phyloP scores from a whole-genome alignment of 2,329 filamentous ascomycete genomes.

The Davidsoniella virescens region DNA sequence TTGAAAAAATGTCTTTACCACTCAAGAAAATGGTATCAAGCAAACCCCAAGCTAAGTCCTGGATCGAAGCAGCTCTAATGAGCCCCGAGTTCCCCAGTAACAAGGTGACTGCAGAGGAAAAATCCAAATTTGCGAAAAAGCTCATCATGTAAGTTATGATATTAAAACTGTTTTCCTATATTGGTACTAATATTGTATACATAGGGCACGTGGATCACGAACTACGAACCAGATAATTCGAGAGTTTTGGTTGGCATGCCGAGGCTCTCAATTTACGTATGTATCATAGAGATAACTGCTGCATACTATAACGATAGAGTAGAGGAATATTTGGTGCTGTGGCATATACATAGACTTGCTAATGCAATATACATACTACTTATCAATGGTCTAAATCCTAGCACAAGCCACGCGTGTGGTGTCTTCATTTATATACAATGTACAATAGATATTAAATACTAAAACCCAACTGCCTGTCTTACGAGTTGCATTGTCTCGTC shows the following conservation, averaged over 20 bases:
- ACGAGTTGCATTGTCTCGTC: constrained; percentile 39
- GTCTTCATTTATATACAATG: neutral
- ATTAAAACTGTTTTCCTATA: neutral
- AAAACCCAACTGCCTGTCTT: constrained; percentile 34
- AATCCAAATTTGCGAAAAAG: constrained; percentile 48
- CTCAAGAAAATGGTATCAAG: constrained; percentile 49
- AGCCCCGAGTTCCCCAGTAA: constrained; percentile 40
- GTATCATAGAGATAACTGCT: neutral
- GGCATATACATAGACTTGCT: neutral
- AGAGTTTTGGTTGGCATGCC: constrained; percentile 57
- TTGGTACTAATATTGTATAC: constrained; percentile 3
- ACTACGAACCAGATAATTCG: constrained; percentile 50
- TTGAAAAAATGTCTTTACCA: constrained; percentile 54
- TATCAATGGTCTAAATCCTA: neutral
- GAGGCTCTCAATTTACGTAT: constrained; percentile 39
- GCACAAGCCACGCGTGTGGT: neutral
- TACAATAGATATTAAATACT: neutral
- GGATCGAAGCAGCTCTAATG: constrained; percentile 45
- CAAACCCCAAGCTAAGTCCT: constrained; percentile 38
- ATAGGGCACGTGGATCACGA: constrained; percentile 44
- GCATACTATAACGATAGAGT: too few species aligned
- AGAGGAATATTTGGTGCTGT: neutral
- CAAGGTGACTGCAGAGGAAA: constrained; percentile 43
- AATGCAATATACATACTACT: neutral
- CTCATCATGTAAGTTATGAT: constrained; percentile 37